These are phyloP conservation scores for Selenicereus undatus DNA, from an alignment of 148 eudicot genomes.

Conservation along the genomic window DNA sequence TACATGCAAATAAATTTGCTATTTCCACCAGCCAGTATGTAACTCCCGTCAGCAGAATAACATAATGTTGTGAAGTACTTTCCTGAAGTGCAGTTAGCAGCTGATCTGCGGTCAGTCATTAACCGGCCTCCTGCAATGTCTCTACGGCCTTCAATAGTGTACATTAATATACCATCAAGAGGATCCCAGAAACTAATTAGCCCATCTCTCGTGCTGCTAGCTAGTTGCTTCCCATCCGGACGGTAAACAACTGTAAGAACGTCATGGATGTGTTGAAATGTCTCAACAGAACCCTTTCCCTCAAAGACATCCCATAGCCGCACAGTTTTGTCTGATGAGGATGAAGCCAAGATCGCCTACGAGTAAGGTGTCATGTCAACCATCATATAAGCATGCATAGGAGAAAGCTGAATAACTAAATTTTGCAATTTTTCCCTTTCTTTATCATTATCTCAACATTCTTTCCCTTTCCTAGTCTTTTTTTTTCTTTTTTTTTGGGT, in stretches of 20 bases:
- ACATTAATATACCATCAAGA: slow-evolving; percentile 69
- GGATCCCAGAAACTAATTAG: slow-evolving; percentile 97
- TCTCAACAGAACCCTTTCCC: slow-evolving; percentile 92
- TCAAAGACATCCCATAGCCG: slow-evolving; percentile 95
- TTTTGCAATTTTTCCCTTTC: not conserved
- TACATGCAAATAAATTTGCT: slow-evolving; percentile 97
- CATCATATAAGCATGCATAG: not conserved
- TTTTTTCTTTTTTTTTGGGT: too few relatives aligned
- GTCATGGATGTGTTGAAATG: slow-evolving; percentile 87
- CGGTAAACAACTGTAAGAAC: slow-evolving; percentile 95
- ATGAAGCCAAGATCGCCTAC: slow-evolving; percentile 87
- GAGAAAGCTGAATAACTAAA: not conserved
- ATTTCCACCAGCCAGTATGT: slow-evolving; percentile 93
- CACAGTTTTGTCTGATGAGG: slow-evolving; percentile 96
- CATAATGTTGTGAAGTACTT: slow-evolving; percentile 88
- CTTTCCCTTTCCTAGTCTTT: not conserved
- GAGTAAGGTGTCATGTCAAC: not conserved
- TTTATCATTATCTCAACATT: not conserved
- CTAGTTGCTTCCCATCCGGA: slow-evolving; percentile 97
- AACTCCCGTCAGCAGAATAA: slow-evolving; percentile 97
- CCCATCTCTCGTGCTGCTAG: slow-evolving; percentile 92
- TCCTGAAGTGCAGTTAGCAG: slow-evolving; percentile 84
- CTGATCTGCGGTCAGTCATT: slow-evolving; percentile 91
- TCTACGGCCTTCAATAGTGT: slow-evolving; percentile 91
- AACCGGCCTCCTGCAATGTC: slow-evolving; percentile 94